Percentiles rank a stretch among this genome's conserved stretches.
phyloP scores from a whole-genome alignment of 495 filamentous ascomycete species.

The Penicillium mononematosum region DNA sequence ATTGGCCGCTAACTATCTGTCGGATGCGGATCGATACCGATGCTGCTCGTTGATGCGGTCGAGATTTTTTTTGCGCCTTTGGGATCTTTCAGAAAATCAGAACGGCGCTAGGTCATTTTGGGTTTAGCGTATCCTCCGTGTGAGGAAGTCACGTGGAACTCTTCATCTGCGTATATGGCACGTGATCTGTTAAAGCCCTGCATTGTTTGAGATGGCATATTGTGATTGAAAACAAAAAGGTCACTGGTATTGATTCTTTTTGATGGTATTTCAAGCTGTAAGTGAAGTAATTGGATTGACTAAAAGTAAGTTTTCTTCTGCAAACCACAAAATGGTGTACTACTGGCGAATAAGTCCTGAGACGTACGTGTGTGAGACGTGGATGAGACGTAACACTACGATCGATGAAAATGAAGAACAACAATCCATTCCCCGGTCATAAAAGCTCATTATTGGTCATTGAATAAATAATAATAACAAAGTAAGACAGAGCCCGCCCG shows the following conservation, averaged over 20 bases:
- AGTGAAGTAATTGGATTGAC: too few relatives aligned
- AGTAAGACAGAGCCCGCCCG: not conserved
- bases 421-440: not conserved
- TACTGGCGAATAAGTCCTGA: not conserved
- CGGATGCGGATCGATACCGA: slow-evolving; percentile 37
- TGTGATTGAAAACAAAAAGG: not conserved
- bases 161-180: slow-evolving; percentile 32
- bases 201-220: slow-evolving; percentile 3
- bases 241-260: not conserved
- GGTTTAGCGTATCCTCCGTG: slow-evolving; percentile 28
- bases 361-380: not conserved
- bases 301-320: not conserved
- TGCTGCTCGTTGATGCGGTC: slow-evolving; percentile 47
- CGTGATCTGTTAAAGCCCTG: slow-evolving; percentile 36
- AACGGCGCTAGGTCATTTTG: slow-evolving; percentile 33
- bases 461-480: slow-evolving; percentile 2
- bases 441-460: not conserved
- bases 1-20: slow-evolving; percentile 30
- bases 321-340: not conserved
- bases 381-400: not conserved
- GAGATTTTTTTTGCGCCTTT: slow-evolving; percentile 47
- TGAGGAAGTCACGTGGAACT: slow-evolving; percentile 32
- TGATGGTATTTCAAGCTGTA: not conserved
- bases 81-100: slow-evolving; percentile 50
- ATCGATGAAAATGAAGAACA: not conserved